Base-by-base conservation (phyloP, 2,329 filamentous ascomycete genomes). In the Monosporascus sp. region DNA sequence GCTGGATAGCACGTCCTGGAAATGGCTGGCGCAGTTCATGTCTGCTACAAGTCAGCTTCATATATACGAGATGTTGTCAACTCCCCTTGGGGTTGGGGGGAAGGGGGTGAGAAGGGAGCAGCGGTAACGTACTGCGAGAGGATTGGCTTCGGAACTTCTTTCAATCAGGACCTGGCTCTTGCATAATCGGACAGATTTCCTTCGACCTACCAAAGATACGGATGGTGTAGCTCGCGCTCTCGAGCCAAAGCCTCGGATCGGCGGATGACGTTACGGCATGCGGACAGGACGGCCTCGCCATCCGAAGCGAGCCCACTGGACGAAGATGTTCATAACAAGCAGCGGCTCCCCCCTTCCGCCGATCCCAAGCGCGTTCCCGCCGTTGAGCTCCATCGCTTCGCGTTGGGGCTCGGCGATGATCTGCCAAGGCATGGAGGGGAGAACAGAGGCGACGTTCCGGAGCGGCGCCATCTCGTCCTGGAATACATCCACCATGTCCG, bases 1-100 rank as follows among this genome's bases (percentile, higher is more conserved):
- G 11, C 68, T 61, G 0, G 58, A 26, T 22, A 78, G 64, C 1
- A 75, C 70, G 26, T 73, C 60, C 56, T 79, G 74, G 26, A 65
- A 65, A 37, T 63, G 60, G 8, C 69, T 67, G 1, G 75, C 75
- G 51, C 79, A 79, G 58, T 79, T 78, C 48, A 75, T 67, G 58
- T 78, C 43, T 46, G 17, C 17, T 46, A 26, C 22, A 24, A n/a
- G 43, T 46, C 20, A 46, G 43, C 26, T 45, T n/a, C 20, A 7
- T 15, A 26, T 7, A 20, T 24, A 17, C 20, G 11, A 11, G 11
- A 17, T 28, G 5, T 45, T 45, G n/a, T 14, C 20, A 14, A 11
- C n/a, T 24, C 9, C 41, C 5, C 20, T 24, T 2, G 8, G 22
- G 11, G 17, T 1, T 8, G 3, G n/a, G n/a, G n/a, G n/a, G n/a